A percentile compares a stretch with the other conserved stretches of the same genome.
Evolutionary conservation across 495 filamentous ascomycete species (phyloP).

Genomic region (Extremus antarcticus): DNA sequence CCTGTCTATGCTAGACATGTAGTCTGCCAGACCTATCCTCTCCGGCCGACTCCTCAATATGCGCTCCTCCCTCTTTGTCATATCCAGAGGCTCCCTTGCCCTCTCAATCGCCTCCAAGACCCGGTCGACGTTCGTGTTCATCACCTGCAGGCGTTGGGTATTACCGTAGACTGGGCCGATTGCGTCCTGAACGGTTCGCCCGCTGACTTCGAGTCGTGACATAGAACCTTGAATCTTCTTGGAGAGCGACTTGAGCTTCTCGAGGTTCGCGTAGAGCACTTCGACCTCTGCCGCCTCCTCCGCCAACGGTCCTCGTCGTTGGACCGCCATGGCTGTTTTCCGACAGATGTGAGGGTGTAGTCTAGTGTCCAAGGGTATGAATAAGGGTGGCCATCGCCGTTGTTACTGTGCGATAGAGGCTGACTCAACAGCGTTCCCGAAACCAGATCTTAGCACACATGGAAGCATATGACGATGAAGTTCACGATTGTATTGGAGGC

Average conservation of each 20-base stretch:
- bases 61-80: constrained; percentile 76
- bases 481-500: no score
- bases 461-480: no score
- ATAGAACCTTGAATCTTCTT: constrained; percentile 90
- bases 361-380: not conserved
- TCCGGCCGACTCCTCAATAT: constrained; percentile 72
- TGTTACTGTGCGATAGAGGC: no score
- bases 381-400: not conserved
- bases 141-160: constrained; percentile 73
- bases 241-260: constrained; percentile 61
- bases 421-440: no score
- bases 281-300: constrained; percentile 65
- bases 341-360: not conserved
- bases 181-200: constrained; percentile 79
- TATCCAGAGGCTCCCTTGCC: constrained; percentile 76
- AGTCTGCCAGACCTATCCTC: constrained; percentile 69
- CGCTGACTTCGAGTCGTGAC: constrained; percentile 71
- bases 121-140: constrained; percentile 76
- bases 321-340: constrained; percentile 7
- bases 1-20: constrained; percentile 79
- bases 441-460: no score
- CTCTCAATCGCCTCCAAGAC: constrained; percentile 78
- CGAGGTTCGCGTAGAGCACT: constrained; percentile 53
- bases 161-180: constrained; percentile 89
- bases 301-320: constrained; percentile 32